Conservation (phyloP, 1,284 basidiomycete species). For the Abortiporus biennis region DNA sequence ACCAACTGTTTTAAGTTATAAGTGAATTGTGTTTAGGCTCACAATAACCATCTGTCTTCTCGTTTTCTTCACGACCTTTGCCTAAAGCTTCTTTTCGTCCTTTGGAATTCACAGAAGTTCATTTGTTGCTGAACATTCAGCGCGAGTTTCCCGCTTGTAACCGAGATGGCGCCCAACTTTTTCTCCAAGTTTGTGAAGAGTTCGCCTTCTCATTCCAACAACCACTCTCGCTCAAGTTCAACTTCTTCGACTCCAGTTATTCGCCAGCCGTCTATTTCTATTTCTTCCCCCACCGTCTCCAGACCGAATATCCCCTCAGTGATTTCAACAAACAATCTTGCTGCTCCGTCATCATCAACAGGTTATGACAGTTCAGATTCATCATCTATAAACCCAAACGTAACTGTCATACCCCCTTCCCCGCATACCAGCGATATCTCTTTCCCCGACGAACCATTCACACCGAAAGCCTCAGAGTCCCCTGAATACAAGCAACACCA, state of each 20-base stretch:
- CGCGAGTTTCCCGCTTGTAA: neutral
- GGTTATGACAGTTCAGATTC: conserved; percentile 21
- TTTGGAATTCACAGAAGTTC: neutral
- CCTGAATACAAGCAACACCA: conserved; percentile 7
- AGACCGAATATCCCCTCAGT: conserved; percentile 6
- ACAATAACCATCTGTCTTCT: too few relatives aligned
- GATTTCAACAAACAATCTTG: conserved; percentile 1
- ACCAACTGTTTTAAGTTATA: too few relatives aligned
- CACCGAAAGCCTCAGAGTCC: conserved; percentile 11
- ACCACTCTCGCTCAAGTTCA: conserved; percentile 14
- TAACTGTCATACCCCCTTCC: conserved; percentile 53
- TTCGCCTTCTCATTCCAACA: conserved; percentile 12
- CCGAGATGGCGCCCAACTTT: conserved; percentile 29
- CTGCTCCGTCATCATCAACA: conserved; percentile 6
- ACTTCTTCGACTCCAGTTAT: conserved; percentile 9
- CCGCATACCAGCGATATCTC: conserved; percentile 30
- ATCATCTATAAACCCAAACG: conserved; percentile 38
- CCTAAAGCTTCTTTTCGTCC: too few relatives aligned
- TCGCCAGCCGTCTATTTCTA: conserved; percentile 12
- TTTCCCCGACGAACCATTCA: conserved; percentile 13
- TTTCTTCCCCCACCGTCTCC: conserved; percentile 8
- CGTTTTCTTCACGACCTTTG: too few relatives aligned
- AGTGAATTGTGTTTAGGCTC: too few relatives aligned
- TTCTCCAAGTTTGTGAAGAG: conserved; percentile 30
- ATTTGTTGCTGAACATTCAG: neutral